Percentiles rank a stretch among this genome's conserved stretches.
These are phyloP conservation scores for Rhizopogon roseolus DNA, from an alignment of 768 basidiomycete species.

Conservation along the genomic window DNA sequence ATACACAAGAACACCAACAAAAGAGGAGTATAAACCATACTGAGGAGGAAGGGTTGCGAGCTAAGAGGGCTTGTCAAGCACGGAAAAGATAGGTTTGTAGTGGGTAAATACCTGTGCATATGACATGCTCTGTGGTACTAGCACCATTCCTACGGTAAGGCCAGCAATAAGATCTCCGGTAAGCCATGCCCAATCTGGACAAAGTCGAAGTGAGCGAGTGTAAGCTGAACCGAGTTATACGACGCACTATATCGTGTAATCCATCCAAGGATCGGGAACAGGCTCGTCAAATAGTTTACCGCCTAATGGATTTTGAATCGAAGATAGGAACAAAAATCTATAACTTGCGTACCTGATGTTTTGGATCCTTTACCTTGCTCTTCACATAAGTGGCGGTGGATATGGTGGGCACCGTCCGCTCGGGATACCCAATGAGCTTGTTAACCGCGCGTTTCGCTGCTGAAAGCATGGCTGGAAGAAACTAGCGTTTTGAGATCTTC, in stretches of 20 bases:
- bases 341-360: conserved; percentile 34
- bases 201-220: not conserved
- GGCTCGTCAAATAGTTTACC: conserved; percentile 55
- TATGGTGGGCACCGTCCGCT: conserved; percentile 53
- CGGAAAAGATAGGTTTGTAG: not conserved
- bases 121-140: conserved; percentile 93
- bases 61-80: conserved; percentile 30
- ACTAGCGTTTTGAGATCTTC: too few species aligned
- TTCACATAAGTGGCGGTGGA: conserved; percentile 53
- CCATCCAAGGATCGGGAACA: conserved; percentile 89
- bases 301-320: conserved; percentile 33
- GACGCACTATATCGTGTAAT: conserved; percentile 78
- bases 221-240: not conserved
- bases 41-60: conserved; percentile 79
- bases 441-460: conserved; percentile 49
- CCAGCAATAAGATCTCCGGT: conserved; percentile 87
- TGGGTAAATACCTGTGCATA: conserved; percentile 59
- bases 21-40: conserved; percentile 93
- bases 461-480: conserved; percentile 27
- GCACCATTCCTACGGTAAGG: conserved; percentile 90
- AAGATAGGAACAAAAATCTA: not conserved
- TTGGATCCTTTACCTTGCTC: conserved; percentile 39
- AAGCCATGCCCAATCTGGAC: conserved; percentile 70
- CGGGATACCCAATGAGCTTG: conserved; percentile 55
- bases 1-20: conserved; percentile 82